Percentiles rank a stretch among this genome's conserved stretches.
phyloP scores from a whole-genome alignment of 2,329 filamentous ascomycete species.

The Phialemonium atrogriseum region DNA sequence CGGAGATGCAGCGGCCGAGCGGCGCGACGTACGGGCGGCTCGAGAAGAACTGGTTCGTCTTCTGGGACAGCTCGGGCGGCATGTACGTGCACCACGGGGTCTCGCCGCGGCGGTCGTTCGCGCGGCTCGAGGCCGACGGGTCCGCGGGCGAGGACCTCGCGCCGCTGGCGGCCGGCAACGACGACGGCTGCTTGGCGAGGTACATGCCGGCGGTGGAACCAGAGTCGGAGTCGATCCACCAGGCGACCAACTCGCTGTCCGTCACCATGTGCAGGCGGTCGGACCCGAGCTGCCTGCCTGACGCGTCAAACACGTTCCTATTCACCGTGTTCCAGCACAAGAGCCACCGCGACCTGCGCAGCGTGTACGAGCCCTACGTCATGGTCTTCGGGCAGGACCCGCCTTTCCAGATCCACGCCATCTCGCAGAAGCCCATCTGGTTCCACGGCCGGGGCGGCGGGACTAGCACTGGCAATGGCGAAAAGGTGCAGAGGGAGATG shows the following conservation, averaged over 20 bases:
- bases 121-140: constrained; percentile 34
- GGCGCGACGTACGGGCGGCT: constrained; percentile 30
- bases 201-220: constrained; percentile 31
- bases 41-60: constrained; percentile 57
- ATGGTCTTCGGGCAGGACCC: constrained; percentile 38
- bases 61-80: constrained; percentile 42
- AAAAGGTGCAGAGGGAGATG: constrained; percentile 40
- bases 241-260: constrained; percentile 50
- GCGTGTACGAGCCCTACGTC: constrained; percentile 47
- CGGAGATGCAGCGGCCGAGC: constrained; percentile 42
- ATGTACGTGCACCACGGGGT: constrained; percentile 47
- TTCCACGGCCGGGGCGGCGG: constrained; percentile 37
- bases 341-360: constrained; percentile 36
- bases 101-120: constrained; percentile 38
- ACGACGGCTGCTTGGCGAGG: constrained; percentile 35
- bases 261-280: constrained; percentile 44
- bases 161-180: constrained; percentile 22
- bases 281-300: constrained; percentile 32
- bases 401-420: constrained; percentile 41
- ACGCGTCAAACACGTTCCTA: constrained; percentile 43
- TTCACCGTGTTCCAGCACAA: constrained; percentile 49
- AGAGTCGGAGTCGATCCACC: constrained; percentile 41
- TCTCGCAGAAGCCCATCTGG: constrained; percentile 45
- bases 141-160: constrained; percentile 38
- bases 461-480: constrained; percentile 11